Evolutionary conservation across 1,284 basidiomycete species (phyloP).

Genomic region (Malassezia japonica): DNA sequence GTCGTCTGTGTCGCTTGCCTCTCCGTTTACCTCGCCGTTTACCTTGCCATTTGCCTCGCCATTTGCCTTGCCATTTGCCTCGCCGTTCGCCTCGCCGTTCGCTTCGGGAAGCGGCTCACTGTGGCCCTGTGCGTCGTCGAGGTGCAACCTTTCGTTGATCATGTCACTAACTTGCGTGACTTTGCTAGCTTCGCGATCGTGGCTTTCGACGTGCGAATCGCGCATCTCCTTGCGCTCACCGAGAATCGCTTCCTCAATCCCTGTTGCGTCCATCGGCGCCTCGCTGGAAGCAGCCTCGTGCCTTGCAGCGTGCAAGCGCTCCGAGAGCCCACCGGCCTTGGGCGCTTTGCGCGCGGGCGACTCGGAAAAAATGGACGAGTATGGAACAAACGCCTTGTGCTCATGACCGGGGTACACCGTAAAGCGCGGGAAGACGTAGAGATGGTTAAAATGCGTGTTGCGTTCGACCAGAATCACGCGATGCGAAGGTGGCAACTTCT

Average conservation of each 20-base stretch:
- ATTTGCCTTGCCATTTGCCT: background rate
- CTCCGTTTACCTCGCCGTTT: background rate
- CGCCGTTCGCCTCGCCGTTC: too few relatives aligned
- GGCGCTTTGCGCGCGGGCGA: constrained; percentile 51
- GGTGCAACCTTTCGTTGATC: background rate
- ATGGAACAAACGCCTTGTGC: constrained; percentile 55
- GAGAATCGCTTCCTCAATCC: constrained; percentile 5
- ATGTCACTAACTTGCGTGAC: background rate
- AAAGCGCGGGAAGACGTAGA: constrained; percentile 55
- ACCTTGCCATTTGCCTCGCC: background rate
- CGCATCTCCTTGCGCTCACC: constrained; percentile 1
- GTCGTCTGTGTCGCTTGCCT: background rate
- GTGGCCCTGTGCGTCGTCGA: constrained; percentile 12
- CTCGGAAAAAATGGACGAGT: constrained; percentile 66
- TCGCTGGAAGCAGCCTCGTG: background rate
- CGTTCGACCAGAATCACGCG: constrained; percentile 51
- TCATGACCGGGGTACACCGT: constrained; percentile 50
- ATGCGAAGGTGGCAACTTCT: constrained; percentile 49
- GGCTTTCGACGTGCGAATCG: background rate
- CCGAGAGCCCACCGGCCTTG: background rate
- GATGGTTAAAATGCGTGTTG: constrained; percentile 52
- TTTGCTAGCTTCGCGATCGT: background rate
- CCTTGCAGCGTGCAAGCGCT: background rate
- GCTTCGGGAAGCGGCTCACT: background rate
- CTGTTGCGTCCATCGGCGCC: background rate